Conservation (phyloP, 2,329 filamentous ascomycete species). For the Aspergillus latus region DNA sequence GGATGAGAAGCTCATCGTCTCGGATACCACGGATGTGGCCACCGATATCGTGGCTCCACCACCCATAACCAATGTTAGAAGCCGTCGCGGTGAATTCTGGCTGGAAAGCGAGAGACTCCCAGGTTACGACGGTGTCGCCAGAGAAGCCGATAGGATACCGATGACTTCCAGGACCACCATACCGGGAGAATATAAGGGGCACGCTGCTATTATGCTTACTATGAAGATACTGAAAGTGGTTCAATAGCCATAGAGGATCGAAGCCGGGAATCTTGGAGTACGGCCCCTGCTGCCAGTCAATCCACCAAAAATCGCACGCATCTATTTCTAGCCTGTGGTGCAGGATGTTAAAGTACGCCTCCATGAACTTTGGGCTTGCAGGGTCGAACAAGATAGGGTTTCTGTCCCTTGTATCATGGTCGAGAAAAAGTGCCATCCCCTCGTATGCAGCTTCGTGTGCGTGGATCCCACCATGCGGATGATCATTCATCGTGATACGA, state of each 20-base stretch:
- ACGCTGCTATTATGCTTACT: conserved; percentile 43
- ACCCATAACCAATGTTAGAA: conserved; percentile 66
- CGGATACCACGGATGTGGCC: conserved; percentile 59
- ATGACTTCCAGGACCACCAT: conserved; percentile 63
- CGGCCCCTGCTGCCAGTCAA: conserved; percentile 66
- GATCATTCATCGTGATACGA: conserved; percentile 60
- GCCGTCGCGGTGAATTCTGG: conserved; percentile 67
- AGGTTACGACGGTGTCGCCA: conserved; percentile 60
- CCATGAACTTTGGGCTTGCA: conserved; percentile 54
- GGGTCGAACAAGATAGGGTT: conserved; percentile 59
- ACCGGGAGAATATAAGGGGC: conserved; percentile 61
- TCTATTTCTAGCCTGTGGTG: conserved; percentile 57
- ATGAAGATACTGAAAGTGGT: conserved; percentile 64
- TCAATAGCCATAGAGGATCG: conserved; percentile 65
- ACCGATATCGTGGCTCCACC: conserved; percentile 70
- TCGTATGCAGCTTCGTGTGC: conserved; percentile 58
- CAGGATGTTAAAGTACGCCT: conserved; percentile 60
- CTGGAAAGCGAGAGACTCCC: conserved; percentile 62
- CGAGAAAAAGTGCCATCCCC: conserved; percentile 54
- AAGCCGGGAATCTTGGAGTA: conserved; percentile 57
- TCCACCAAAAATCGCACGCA: conserved; percentile 65
- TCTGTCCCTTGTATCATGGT: conserved; percentile 51
- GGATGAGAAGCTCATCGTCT: conserved; percentile 58
- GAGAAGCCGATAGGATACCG: conserved; percentile 66
- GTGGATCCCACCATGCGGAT: conserved; percentile 61